Evolutionary conservation across 768 basidiomycete species (phyloP), one percentile per base, ranked within the genome.

Genomic region (Collybia mongolica): DNA sequence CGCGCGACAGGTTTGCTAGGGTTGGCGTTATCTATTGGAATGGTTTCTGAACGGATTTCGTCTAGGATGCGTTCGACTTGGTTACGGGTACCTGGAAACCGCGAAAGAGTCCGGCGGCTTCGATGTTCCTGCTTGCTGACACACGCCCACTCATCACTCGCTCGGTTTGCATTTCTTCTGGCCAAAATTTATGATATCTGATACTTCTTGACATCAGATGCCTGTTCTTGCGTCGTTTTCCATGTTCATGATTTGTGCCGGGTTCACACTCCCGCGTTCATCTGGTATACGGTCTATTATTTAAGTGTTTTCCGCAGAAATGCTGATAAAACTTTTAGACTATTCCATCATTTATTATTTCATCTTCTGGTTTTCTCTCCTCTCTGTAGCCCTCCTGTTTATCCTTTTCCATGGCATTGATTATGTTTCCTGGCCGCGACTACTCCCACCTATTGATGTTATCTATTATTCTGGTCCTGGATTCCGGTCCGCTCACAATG

Each of bases 351-450:
- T 82, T 53, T 94, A 90, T 62, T 93, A 93, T 67, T 86, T 90
- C 68, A 61, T 88, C 60, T 73, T 97, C 37, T 94, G 94, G 89
- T 74, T 90, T 59, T 58, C 76, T 26, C 62, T 94, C 39, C 70
- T 91, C 39, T 63, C 76, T 28, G 56, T 82, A 45, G 76, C 93
- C 11, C 68, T 87, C 51, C 57, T 72, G 39, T 94, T 90, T 70
- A 93, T 98, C 56, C 56, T 86, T 60, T 66, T 81, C n/a, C 80
- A 96, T 67, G 96, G 95, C 32, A 84, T 95, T 55, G 90, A 93
- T 54, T 99, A 97, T 64, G 96, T 99, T 48, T 81, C 89, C 14
- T 98, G 94, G 91, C 97, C 97, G 11, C 81, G 87, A 9, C 77
- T 99, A 48, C 80, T 89, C 55, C 88, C 92, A 0, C 83, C 86